Evolutionary conservation across 768 basidiomycete genomes (phyloP), one percentile per base, ranked within the genome.

Genomic region (Tricholoma hemisulphureum): DNA sequence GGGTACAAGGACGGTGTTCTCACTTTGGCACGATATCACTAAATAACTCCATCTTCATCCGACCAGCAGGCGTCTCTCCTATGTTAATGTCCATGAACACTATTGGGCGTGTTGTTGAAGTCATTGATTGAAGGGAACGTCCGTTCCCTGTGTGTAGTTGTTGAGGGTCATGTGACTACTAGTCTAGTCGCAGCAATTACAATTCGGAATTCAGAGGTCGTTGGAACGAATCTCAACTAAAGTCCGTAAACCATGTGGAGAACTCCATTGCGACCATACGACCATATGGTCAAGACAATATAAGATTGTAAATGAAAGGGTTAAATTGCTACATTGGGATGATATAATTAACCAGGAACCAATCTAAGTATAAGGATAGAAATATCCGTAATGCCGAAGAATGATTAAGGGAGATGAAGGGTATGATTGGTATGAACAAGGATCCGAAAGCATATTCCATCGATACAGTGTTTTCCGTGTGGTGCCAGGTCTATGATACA

Each of bases 21-120:
- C 50, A 96, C 95, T 94, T 97, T 53, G 97, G 96, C 2, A 91
- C 93, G 55, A 96, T 87, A 68, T 99, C 97, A 58, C 88, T 91
- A 74, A 96, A 98, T 16, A 99, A 78, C 72, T 99, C 96, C 87
- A 99, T 96, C 77, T 98, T 98, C 64, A 99, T 80, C 29, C 97
- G 77, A 14, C 95, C 96, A 3, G 93, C 93, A 29, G 93, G 92
- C 0, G 95, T 98, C 76, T 98, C 96, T 43, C 97, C 97, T 50
- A 99, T 98, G 50, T 91, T 85, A 59, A 98, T 79, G 69, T 99
- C 97, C 86, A 99, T 95, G 72, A 99, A 99, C 56, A 97, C 95
- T 48, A 99, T 77, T 0, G 97, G 96, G 16, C 96, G 84, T 2
- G 80, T 76, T 28, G 79, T 71, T 18, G 78, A 76, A 29, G 83